phyloP scores from a whole-genome alignment of 257 asterid species.

The Nicotiana attenuata region DNA sequence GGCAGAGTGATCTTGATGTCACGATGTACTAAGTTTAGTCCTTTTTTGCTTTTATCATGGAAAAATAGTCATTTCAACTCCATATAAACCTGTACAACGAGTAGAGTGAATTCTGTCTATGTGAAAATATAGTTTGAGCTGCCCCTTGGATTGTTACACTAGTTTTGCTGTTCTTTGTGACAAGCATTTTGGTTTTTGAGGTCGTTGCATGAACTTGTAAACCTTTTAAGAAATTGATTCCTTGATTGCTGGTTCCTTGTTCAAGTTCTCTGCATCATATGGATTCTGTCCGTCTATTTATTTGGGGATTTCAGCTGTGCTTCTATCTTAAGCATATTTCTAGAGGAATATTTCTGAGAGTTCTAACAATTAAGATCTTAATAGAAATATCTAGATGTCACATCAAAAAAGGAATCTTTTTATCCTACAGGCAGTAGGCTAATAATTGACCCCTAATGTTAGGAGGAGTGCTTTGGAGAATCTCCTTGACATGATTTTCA shows the following conservation, averaged over 20 bases:
- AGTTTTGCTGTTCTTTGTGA: not conserved
- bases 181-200: not conserved
- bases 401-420: conserved; percentile 56
- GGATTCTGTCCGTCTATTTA: not conserved
- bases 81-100: not conserved
- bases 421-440: conserved; percentile 28
- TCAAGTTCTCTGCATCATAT: not conserved
- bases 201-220: not conserved
- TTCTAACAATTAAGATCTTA: conserved; percentile 13
- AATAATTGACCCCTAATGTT: conserved; percentile 47
- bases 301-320: not conserved
- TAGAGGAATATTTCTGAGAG: conserved; percentile 25
- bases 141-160: not conserved
- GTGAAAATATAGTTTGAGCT: not conserved
- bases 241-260: not conserved
- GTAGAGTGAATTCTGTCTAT: not conserved
- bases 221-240: not conserved
- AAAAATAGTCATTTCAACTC: too few relatives aligned
- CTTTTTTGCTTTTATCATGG: not conserved
- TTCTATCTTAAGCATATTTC: conserved; percentile 20
- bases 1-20: not conserved
- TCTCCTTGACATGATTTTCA: conserved; percentile 31
- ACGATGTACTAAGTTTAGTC: not conserved
- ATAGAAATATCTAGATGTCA: conserved; percentile 44
- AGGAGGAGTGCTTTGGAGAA: conserved; percentile 51